These are phyloP conservation scores for Cladobotryum protrusum DNA, from an alignment of 2,329 filamentous ascomycete genomes.

Conservation along the genomic window DNA sequence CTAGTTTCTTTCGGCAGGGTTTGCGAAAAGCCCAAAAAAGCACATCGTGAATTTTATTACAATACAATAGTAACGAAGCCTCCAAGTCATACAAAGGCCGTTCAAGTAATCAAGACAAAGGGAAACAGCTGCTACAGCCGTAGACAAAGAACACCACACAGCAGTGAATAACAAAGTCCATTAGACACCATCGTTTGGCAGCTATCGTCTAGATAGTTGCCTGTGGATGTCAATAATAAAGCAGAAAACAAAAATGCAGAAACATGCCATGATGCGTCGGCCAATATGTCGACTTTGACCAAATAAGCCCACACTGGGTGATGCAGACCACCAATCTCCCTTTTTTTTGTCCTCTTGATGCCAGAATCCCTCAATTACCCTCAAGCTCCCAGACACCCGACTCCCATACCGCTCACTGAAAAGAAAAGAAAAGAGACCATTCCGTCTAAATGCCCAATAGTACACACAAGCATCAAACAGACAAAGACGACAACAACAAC, in stretches of 20 bases:
- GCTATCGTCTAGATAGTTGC: neutral
- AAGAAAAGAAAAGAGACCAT: neutral
- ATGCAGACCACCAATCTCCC: conserved; percentile 4
- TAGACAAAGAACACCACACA: conserved; percentile 1
- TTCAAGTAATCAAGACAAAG: neutral
- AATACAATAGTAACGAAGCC: neutral
- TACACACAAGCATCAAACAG: conserved; percentile 5
- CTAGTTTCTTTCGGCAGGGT: conserved; percentile 8
- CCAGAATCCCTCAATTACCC: conserved; percentile 2
- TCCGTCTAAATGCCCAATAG: conserved; percentile 10
- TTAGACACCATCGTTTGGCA: conserved; percentile 1
- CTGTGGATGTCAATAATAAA: neutral
- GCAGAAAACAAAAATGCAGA: neutral
- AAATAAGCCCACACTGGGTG: neutral
- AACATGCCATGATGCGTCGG: neutral
- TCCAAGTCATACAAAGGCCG: conserved; percentile 3
- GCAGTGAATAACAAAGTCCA: neutral
- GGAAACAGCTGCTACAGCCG: neutral
- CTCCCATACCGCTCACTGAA: conserved; percentile 3
- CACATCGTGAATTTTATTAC: conserved; percentile 8
- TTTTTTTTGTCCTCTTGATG: neutral
- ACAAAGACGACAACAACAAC: no score
- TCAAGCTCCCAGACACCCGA: conserved; percentile 4
- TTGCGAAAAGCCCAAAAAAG: conserved; percentile 6
- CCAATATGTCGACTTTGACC: neutral